A percentile compares a stretch with the other conserved stretches of the same genome.
Conservation (phyloP, 345 rosid species). For the Rhodomyrtus tomentosa region DNA sequence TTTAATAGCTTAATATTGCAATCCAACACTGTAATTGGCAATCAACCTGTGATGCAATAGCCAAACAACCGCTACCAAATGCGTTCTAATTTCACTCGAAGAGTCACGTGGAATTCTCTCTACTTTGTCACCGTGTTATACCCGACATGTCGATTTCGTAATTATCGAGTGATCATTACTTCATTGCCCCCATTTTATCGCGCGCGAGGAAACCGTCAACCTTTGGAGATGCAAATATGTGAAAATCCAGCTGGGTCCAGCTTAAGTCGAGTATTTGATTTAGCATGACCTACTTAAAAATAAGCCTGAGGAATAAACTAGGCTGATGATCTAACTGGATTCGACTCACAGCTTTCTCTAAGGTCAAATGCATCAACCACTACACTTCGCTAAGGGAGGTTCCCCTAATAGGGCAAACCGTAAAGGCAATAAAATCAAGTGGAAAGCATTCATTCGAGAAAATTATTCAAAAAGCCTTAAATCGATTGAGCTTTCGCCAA, state of each 20-base stretch:
- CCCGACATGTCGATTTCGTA: too few relatives aligned
- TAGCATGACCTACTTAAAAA: not conserved
- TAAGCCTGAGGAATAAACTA: not conserved
- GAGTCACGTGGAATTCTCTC: too few relatives aligned
- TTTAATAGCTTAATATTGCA: too few relatives aligned
- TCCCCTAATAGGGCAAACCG: not conserved
- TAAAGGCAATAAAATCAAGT: not conserved
- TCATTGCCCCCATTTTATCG: not conserved
- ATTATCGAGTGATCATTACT: not conserved
- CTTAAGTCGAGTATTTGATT: not conserved
- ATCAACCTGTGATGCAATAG: too few relatives aligned
- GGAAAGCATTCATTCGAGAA: not conserved
- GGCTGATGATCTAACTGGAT: not conserved
- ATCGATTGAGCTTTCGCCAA: not conserved
- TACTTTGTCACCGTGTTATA: too few relatives aligned
- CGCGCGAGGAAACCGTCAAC: not conserved
- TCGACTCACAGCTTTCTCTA: not conserved
- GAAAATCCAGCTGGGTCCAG: not conserved
- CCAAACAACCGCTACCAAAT: too few relatives aligned
- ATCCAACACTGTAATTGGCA: too few relatives aligned
- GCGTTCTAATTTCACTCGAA: too few relatives aligned
- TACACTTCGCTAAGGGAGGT: not conserved
- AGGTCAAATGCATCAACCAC: not conserved
- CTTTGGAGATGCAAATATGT: not conserved
- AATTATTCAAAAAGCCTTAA: not conserved